Percentiles rank a stretch among this genome's conserved stretches.
Conservation (phyloP, 768 basidiomycete genomes). For the Trametes gibbosa region DNA sequence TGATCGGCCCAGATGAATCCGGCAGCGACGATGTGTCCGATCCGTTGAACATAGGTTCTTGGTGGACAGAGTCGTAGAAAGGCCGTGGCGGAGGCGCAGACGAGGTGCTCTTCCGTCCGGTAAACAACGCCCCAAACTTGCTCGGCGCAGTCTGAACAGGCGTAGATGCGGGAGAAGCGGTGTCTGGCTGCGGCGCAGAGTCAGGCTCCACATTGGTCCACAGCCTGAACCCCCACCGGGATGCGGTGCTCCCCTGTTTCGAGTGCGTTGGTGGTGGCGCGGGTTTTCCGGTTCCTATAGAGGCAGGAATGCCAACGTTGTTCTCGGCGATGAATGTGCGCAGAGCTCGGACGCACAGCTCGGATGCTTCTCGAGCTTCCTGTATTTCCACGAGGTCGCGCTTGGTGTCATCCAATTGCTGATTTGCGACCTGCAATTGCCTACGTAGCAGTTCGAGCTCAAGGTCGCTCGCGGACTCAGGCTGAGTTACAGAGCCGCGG, state of each 20-base stretch:
- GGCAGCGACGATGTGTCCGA: slow-evolving; percentile 57
- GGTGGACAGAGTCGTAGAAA: slow-evolving; percentile 23
- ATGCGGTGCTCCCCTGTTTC: slow-evolving; percentile 24
- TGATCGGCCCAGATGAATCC: slow-evolving; percentile 51
- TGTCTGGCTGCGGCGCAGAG: slow-evolving; percentile 5
- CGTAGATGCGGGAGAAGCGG: slow-evolving; percentile 29
- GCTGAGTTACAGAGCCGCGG: slow-evolving; percentile 44
- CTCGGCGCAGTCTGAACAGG: slow-evolving; percentile 37
- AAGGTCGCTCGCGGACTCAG: slow-evolving; percentile 24
- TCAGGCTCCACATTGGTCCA: slow-evolving; percentile 42
- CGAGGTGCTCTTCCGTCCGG: slow-evolving; percentile 51
- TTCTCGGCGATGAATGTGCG: slow-evolving; percentile 80
- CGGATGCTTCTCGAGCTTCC: slow-evolving; percentile 86
- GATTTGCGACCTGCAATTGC: slow-evolving; percentile 54
- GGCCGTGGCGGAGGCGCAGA: slow-evolving; percentile 39
- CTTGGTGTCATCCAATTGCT: slow-evolving; percentile 60
- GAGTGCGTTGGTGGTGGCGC: slow-evolving; percentile 9
- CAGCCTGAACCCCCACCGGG: slow-evolving; percentile 69
- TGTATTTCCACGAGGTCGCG: slow-evolving; percentile 72
- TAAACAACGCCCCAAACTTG: slow-evolving; percentile 73
- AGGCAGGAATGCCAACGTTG: slow-evolving; percentile 48
- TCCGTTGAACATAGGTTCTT: slow-evolving; percentile 45
- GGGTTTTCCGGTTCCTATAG: slow-evolving; percentile 18
- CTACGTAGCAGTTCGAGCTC: slow-evolving; percentile 52
- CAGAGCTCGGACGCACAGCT: slow-evolving; percentile 78